Base-by-base conservation (phyloP, 306 rosid genomes). In the Luffa acutangula region DNA sequence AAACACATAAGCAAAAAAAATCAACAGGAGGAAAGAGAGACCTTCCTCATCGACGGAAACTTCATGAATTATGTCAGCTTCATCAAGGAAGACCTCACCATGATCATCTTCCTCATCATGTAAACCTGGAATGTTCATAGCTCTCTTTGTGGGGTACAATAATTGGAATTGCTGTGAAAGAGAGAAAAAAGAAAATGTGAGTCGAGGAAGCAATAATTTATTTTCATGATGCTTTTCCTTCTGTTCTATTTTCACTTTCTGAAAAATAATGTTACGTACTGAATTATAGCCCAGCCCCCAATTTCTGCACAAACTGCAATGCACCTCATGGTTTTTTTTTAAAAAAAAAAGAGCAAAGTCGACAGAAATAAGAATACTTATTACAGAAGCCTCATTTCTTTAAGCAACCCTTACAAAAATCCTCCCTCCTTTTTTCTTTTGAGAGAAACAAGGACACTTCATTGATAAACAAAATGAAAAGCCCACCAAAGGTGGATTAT, bases 31-130 rank as follows among this genome's bases (percentile, higher is more conserved):
- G n/a, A 63, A 17, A 60, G 51, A 11, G 12, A 49, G n/a, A 88
- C 91, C 89, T 88, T 88, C 89, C 5, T 86, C 86, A 9, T 88
- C 91, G 11, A 82, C 67, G 2, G 46, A 17, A 21, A 86, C 71
- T 80, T 88, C 89, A 3, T 79, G 58, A 62, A 86, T 72, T 62
- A 88, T 82, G 75, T 88, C 91, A 46, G 83, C 66, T 20, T 88
- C 89, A 14, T 88, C 88, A 59, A 88, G 82, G 70, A 78, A 86
- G 31, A 88, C 77, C 74, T 86, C 89, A n/a, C 82, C 88, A 1
- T 86, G 84, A 36, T 86, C 86, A 11, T 83, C 89, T 18, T 77
- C 87, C 78, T 86, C 91, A 58, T 48, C 76, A n/a, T 63, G 83
- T 17, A 79, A 74, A 20, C 80, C 63, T 31, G 79, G 71, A 58